phyloP scores from a whole-genome alignment of 2,329 filamentous ascomycete genomes.

The Ilyonectria destructans region DNA sequence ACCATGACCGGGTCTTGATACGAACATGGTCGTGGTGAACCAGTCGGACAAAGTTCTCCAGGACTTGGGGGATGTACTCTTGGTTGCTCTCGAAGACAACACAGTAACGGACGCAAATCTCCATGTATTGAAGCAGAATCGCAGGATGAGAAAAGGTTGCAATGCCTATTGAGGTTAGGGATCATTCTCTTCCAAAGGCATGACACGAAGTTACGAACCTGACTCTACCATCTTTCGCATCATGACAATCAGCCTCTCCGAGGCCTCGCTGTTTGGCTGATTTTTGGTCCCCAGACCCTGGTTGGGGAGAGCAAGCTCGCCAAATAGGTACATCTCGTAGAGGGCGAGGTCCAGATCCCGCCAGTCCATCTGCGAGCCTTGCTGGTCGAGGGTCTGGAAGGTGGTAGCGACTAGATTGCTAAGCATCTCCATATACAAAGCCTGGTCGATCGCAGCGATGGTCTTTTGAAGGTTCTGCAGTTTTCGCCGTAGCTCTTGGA shows the following conservation, averaged over 20 bases:
- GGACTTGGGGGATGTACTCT: constrained; percentile 85
- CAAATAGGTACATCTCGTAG: constrained; percentile 96
- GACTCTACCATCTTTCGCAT: constrained; percentile 97
- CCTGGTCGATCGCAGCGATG: constrained; percentile 90
- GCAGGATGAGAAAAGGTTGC: constrained; percentile 90
- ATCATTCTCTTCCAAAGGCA: constrained; percentile 9
- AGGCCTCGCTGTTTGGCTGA: constrained; percentile 83
- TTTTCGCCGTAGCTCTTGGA: constrained; percentile 92
- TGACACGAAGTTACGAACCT: constrained; percentile 67
- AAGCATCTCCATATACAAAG: constrained; percentile 89
- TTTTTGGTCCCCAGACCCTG: constrained; percentile 91
- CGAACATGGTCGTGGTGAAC: constrained; percentile 91
- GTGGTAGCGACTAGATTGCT: constrained; percentile 91
- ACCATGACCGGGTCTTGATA: constrained; percentile 94
- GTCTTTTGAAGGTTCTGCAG: constrained; percentile 94
- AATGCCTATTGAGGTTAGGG: constrained; percentile 74
- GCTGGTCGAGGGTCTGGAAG: constrained; percentile 84
- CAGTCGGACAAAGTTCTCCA: constrained; percentile 92
- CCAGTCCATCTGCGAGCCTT: constrained; percentile 88
- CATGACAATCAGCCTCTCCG: constrained; percentile 89
- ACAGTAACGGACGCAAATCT: constrained; percentile 95
- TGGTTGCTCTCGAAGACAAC: constrained; percentile 91
- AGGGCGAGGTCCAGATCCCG: constrained; percentile 94
- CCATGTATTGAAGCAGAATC: constrained; percentile 97
- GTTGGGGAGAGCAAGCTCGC: constrained; percentile 91